Evolutionary conservation across 495 filamentous ascomycete genomes (phyloP).

Genomic region (Hypoxylon lienhwacheense): DNA sequence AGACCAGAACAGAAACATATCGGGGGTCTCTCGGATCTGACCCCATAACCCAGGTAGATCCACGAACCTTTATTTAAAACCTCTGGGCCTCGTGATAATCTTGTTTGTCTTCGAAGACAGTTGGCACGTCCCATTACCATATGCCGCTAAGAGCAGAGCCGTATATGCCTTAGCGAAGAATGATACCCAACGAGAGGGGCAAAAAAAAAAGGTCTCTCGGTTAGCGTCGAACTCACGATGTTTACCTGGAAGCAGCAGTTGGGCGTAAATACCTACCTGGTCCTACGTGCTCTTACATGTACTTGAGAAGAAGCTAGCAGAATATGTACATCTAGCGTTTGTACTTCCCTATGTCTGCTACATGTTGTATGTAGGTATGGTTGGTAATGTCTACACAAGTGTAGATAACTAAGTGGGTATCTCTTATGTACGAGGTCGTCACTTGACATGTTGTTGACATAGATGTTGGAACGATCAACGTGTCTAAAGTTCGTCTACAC

Average conservation of each 20-base stretch:
- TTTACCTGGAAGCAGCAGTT: neutral
- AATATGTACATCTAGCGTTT: neutral
- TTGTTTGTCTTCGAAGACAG: conserved; percentile 3
- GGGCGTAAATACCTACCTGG: neutral
- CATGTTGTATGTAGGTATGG: conserved; percentile 4
- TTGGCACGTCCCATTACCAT: neutral
- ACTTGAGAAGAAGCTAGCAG: too few relatives aligned
- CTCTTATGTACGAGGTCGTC: too few relatives aligned
- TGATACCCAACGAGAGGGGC: neutral
- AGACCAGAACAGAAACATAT: conserved; percentile 8
- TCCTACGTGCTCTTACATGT: too few relatives aligned
- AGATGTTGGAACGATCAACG: too few relatives aligned
- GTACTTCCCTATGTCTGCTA: neutral
- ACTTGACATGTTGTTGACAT: too few relatives aligned
- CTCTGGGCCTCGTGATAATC: conserved; percentile 3
- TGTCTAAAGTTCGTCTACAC: too few relatives aligned
- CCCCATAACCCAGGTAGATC: conserved; percentile 19
- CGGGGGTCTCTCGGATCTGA: conserved; percentile 10
- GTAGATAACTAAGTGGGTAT: conserved; percentile 25
- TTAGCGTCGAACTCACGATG: conserved; percentile 5
- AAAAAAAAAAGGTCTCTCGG: conserved; percentile 1
- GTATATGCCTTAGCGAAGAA: conserved; percentile 1
- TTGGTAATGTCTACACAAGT: conserved; percentile 2
- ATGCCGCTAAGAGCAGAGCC: neutral
- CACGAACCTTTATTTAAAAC: conserved; percentile 11